A percentile compares a stretch with the other conserved stretches of the same genome.
Conservation (phyloP, 257 asterid species). For the Petrea volubilis region DNA sequence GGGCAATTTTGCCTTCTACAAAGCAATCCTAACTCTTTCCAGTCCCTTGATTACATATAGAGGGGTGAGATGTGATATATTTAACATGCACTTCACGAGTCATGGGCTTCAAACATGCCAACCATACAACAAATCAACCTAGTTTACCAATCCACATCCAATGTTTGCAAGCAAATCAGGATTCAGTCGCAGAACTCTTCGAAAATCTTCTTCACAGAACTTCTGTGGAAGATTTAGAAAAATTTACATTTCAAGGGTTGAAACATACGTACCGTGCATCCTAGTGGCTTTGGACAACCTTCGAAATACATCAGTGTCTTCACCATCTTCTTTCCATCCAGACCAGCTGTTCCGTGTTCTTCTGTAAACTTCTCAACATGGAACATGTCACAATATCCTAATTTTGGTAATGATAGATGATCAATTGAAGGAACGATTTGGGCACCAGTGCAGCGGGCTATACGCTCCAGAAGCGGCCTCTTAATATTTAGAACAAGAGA, state of each 20-base stretch:
- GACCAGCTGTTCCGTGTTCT: conserved; percentile 78
- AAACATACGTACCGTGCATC: conserved; percentile 79
- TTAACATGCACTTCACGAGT: too few species aligned
- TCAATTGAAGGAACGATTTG: conserved; percentile 91
- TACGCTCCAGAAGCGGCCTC: conserved; percentile 89
- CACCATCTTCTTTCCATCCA: conserved; percentile 65
- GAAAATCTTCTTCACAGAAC: neutral
- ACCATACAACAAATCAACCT: too few species aligned
- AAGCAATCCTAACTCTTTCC: too few species aligned
- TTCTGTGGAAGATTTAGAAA: conserved; percentile 1
- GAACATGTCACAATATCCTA: conserved; percentile 86
- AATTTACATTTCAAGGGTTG: conserved; percentile 5
- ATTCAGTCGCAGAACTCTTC: too few species aligned
- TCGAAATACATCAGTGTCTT: conserved; percentile 96
- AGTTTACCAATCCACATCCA: too few species aligned
- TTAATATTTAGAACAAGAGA: conserved; percentile 90
- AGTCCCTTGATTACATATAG: too few species aligned
- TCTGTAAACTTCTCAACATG: conserved; percentile 72
- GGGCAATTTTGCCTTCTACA: too few species aligned
- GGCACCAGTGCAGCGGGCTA: conserved; percentile 90
- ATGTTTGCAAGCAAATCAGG: too few species aligned
- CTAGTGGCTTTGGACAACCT: conserved; percentile 96
- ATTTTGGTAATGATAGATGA: conserved; percentile 69
- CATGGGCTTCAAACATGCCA: too few species aligned
- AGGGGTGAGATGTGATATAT: too few species aligned